Percentiles rank a stretch among this genome's conserved stretches.
Evolutionary conservation across 2,329 filamentous ascomycete genomes (phyloP).

Genomic region (Canariomyces notabilis): DNA sequence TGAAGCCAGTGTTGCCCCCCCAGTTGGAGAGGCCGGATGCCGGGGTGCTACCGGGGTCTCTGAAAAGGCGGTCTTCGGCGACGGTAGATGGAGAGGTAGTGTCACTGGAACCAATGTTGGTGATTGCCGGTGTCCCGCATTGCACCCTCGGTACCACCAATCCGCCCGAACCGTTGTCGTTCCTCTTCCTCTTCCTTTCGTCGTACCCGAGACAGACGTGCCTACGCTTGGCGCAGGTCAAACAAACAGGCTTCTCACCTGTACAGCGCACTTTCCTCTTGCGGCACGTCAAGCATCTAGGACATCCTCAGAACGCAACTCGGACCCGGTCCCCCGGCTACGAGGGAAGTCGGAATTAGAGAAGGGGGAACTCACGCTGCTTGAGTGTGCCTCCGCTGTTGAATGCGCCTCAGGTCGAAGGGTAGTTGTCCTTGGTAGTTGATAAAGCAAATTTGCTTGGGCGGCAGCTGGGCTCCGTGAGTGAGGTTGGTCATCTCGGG

Average conservation of each 20-base stretch:
- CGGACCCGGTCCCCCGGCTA: neutral
- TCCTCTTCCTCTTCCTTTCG: slow-evolving; percentile 41
- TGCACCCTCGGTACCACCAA: slow-evolving; percentile 17
- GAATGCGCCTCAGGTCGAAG: no score
- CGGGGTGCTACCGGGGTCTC: no score
- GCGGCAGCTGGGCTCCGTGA: slow-evolving; percentile 40
- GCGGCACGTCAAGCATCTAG: slow-evolving; percentile 66
- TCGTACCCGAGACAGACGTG: slow-evolving; percentile 67
- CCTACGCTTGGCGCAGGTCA: slow-evolving; percentile 66
- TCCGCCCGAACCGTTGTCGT: slow-evolving; percentile 17
- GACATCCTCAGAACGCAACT: slow-evolving; percentile 10
- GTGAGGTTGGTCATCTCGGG: slow-evolving; percentile 43
- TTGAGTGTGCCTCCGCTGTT: slow-evolving; percentile 72
- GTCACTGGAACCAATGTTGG: no score
- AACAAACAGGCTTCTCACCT: slow-evolving; percentile 66
- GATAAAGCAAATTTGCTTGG: slow-evolving; percentile 69
- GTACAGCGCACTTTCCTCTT: slow-evolving; percentile 72
- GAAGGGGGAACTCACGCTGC: slow-evolving; percentile 57
- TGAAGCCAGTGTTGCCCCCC: no score
- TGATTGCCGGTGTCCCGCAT: slow-evolving; percentile 23
- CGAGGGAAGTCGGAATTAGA: slow-evolving; percentile 3
- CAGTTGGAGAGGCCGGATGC: no score
- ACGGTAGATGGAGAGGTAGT: no score
- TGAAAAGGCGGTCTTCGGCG: no score
- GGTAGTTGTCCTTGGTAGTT: slow-evolving; percentile 77